Percentiles rank a stretch among this genome's conserved stretches.
Evolutionary conservation across 1,139 yeast species (phyloP).

Genomic region (Candida anutae): DNA sequence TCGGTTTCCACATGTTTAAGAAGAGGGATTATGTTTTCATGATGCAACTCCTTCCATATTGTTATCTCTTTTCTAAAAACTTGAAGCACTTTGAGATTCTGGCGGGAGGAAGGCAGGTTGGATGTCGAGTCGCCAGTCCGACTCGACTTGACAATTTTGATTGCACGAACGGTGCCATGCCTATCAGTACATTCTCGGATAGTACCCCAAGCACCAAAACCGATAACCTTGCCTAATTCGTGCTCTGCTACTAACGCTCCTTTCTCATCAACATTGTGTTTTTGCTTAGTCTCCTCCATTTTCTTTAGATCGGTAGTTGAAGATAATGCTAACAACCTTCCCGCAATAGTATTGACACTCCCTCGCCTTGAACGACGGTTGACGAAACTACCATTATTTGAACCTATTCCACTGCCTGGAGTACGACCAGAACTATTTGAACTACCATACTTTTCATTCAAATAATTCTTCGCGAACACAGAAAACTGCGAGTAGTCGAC

Average conservation of each 20-base stretch:
- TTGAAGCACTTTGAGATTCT: constrained; percentile 26
- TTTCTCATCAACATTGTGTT: constrained; percentile 44
- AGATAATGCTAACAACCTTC: constrained; percentile 31
- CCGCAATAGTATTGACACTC: constrained; percentile 36
- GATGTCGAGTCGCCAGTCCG: constrained; percentile 10
- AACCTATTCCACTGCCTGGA: constrained; percentile 11
- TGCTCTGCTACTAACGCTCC: constrained; percentile 57
- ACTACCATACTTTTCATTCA: constrained; percentile 9
- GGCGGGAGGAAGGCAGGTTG: constrained; percentile 7
- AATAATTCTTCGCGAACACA: constrained; percentile 30
- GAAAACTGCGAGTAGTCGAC: constrained; percentile 45
- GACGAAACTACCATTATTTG: constrained; percentile 19
- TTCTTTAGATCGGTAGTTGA: constrained; percentile 32
- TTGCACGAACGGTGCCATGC: constrained; percentile 51
- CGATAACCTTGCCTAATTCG: constrained; percentile 69
- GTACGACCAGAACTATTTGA: constrained; percentile 14
- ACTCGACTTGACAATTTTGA: constrained; percentile 62
- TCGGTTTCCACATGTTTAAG: constrained; percentile 54
- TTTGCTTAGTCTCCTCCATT: constrained; percentile 17
- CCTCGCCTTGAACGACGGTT: constrained; percentile 25
- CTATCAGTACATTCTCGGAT: constrained; percentile 60
- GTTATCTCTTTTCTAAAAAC: constrained; percentile 65
- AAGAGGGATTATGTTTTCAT: constrained; percentile 58
- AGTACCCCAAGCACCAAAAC: constrained; percentile 89
- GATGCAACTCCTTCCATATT: constrained; percentile 66